A percentile compares a stretch with the other conserved stretches of the same genome.
Conservation (phyloP, 768 basidiomycete species). For the Tylopilus subfusipes region DNA sequence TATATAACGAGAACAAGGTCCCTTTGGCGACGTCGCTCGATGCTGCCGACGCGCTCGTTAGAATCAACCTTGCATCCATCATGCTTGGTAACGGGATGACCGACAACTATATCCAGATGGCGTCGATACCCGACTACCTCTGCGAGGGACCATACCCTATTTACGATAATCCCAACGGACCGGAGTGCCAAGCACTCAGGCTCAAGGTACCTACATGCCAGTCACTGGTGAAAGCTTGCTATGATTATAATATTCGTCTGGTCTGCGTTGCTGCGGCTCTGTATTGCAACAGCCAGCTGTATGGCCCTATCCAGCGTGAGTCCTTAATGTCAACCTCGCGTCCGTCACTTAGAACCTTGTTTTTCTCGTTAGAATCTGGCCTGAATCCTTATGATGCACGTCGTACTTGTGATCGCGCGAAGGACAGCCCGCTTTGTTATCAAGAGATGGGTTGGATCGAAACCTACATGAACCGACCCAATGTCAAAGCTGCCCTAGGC, state of each 20-base stretch:
- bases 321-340: constrained; percentile 4
- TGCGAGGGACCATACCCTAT: constrained; percentile 83
- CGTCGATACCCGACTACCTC: constrained; percentile 74
- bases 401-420: constrained; percentile 61
- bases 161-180: constrained; percentile 64
- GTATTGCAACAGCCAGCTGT: constrained; percentile 78
- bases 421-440: constrained; percentile 75
- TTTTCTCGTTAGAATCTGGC: constrained; percentile 48
- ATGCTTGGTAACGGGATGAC: constrained; percentile 88
- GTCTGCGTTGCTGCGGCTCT: constrained; percentile 69
- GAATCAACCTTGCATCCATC: constrained; percentile 79
- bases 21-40: constrained; percentile 40
- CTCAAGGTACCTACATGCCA: constrained; percentile 73
- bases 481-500: constrained; percentile 76
- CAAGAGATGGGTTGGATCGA: constrained; percentile 85
- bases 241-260: constrained; percentile 54
- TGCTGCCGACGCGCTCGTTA: constrained; percentile 43
- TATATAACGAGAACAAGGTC: constrained; percentile 73
- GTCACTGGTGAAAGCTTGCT: constrained; percentile 68
- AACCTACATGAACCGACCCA: constrained; percentile 76
- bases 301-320: constrained; percentile 67
- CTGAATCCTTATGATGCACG: constrained; percentile 91
- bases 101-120: constrained; percentile 79
- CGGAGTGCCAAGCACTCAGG: constrained; percentile 61
- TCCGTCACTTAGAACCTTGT: background rate